Percentiles rank a stretch among this genome's conserved stretches.
phyloP scores from a whole-genome alignment of 345 rosid genomes.

The Salix udensis region DNA sequence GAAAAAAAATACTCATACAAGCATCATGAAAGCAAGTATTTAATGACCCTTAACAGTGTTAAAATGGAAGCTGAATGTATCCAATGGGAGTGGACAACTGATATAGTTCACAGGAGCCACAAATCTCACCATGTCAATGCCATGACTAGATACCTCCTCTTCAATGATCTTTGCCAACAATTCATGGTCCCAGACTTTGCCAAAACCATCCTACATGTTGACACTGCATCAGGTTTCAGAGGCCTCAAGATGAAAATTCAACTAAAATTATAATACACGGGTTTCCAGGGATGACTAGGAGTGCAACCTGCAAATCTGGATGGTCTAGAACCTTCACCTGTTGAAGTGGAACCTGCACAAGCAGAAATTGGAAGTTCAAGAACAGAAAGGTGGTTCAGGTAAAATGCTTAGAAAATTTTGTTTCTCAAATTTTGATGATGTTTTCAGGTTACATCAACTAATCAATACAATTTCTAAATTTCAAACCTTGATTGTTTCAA shows the following conservation, averaged over 20 bases:
- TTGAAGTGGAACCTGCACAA: slow-evolving; percentile 48
- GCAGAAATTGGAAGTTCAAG: not conserved
- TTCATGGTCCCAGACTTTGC: slow-evolving; percentile 56
- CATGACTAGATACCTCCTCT: slow-evolving; percentile 50
- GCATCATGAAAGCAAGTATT: not conserved
- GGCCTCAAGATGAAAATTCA: slow-evolving; percentile 6
- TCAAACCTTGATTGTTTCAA: not conserved
- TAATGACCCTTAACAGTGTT: too few species aligned
- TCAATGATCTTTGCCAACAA: slow-evolving; percentile 51
- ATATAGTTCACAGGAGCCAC: slow-evolving; percentile 4
- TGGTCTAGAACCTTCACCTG: slow-evolving; percentile 66
- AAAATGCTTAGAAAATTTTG: not conserved
- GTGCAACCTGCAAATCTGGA: slow-evolving; percentile 61
- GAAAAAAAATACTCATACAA: too few species aligned
- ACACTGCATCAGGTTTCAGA: slow-evolving; percentile 8
- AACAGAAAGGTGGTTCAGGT: not conserved
- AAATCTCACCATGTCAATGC: slow-evolving; percentile 51
- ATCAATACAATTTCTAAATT: not conserved
- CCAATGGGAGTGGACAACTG: not conserved
- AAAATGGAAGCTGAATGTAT: too few species aligned
- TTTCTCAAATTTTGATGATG: not conserved
- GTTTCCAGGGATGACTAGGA: not conserved
- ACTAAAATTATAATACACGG: not conserved
- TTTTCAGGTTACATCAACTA: not conserved
- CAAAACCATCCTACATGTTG: slow-evolving; percentile 80